Evolutionary conservation across 1,139 yeast genomes (phyloP), one percentile per base, ranked within the genome.

Genomic region (Nadsonia commutata): DNA sequence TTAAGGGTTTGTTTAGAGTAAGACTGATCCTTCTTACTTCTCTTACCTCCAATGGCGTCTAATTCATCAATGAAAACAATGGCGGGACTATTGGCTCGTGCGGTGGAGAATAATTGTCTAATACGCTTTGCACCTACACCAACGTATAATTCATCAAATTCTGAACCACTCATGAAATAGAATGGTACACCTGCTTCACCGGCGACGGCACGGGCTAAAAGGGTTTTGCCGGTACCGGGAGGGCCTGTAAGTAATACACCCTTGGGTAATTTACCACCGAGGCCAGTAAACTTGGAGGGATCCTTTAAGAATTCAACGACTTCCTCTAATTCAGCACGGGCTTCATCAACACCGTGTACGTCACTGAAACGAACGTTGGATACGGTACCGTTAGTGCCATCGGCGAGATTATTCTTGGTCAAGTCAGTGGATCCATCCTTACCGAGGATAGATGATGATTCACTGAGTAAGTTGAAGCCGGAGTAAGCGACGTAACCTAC

Each of bases 111-210:
- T 51, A 93, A 71, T 57, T 93, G 98, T 54, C 99, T 77, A 45
- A 93, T 93, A 59, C 98, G 76, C 64, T 88, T 90, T 46, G 99
- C 98, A 59, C 99, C 99, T 36, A 93, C 98, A 60, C 99, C 99
- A 36, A 93, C 98, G 56, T 88, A 93, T 52, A 93, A 74, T 62
- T 93, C 98, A 60, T 93, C 98, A 59, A 93, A 93, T 62, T 93
- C 98, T 2, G 96, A 85, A 41, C 98, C 99, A 3, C 95, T 82
- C 97, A 90, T 88, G 64, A 88, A 90, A 64, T 90, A 90, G 59
- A 93, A 93, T 22, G 97, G 98, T 23, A 90, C 98, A 41, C 95
- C 98, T 1, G 99, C 98, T 64, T 93, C 98, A 48, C 98, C 98
- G 8, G 99, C 99, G 36, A 96, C 94, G 18, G 99, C 98, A 54